These are phyloP conservation scores for Calonectria hawksworthii DNA, from an alignment of 2,329 filamentous ascomycete genomes.

Conservation along the genomic window DNA sequence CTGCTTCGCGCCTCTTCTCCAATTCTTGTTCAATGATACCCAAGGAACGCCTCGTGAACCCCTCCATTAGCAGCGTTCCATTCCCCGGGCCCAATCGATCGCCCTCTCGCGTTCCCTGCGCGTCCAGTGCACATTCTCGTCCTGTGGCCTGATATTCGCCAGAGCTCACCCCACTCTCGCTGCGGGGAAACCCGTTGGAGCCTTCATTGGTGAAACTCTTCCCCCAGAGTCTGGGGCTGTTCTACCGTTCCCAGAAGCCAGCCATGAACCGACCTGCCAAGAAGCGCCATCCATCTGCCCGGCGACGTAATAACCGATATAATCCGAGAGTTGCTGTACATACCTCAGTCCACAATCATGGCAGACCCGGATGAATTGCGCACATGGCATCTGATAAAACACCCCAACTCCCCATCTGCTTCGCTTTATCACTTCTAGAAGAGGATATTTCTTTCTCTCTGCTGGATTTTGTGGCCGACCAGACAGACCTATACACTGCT, in stretches of 20 bases:
- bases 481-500: background rate
- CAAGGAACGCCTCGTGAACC: background rate
- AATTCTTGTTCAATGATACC: background rate
- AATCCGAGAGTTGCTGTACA: constrained; percentile 22
- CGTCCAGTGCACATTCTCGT: background rate
- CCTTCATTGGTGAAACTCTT: background rate
- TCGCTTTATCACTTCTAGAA: background rate
- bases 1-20: background rate
- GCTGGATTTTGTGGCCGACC: no score
- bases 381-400: constrained; percentile 15
- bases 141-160: constrained; percentile 23
- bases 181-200: constrained; percentile 23
- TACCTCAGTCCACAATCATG: constrained; percentile 15
- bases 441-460: background rate
- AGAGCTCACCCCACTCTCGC: constrained; percentile 20
- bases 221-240: background rate
- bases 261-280: constrained; percentile 13
- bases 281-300: constrained; percentile 29
- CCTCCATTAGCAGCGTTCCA: background rate
- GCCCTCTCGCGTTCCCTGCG: background rate
- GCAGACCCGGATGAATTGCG: constrained; percentile 22
- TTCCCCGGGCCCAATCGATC: constrained; percentile 1
- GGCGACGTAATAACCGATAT: constrained; percentile 29
- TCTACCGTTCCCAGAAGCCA: background rate
- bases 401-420: background rate